Evolutionary conservation across 495 filamentous ascomycete species (phyloP), one percentile per base, ranked within the genome.

Genomic region (Xylaria longipes): DNA sequence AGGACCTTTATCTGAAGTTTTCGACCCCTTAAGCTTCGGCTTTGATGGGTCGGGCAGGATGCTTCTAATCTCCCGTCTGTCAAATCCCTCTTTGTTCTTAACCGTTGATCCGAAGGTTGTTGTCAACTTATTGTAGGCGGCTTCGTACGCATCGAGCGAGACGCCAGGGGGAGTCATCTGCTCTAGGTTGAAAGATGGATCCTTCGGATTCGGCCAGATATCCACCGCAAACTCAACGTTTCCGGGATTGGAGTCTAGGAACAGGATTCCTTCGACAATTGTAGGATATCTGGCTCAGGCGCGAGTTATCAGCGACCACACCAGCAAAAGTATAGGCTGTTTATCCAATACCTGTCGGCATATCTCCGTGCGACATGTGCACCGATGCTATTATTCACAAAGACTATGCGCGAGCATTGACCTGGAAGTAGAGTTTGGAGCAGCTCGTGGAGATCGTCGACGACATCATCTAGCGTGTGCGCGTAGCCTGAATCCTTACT

Each of bases 21-120:
- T 75, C 22, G 74, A 75, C 2, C 74, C 71, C 43, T 71, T 71
- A 0, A 75, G 71, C 65, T 73, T 75, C 15, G 74, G 74, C 9
- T 60, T 37, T 3, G 71, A 73, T 45, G 74, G 71, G 9, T 76
- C 73, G 4, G 85, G 85, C 0, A 88, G 75, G 22, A 87, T 74
- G 8, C 69, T 50, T 3, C 73, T 72, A 2, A 87, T 76, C 39
- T 83, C 84, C 8, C 81, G 73, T 33, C 85, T 80, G 43, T 80
- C 81, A 22, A 88, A 77, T 0, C 85, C 84, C 72, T 87, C 85
- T 41, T 80, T 80, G 68, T 82, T 88, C 4, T 81, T 78, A 0
- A 81, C 78, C 35, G 72, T 69, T 8, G 85, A 79, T 37, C 81
- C 75, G 72, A 87, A 88, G 11, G 27, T 29, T 5, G 25, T 56